Conservation (phyloP, 257 asterid genomes). For the Scutellaria baicalensis region DNA sequence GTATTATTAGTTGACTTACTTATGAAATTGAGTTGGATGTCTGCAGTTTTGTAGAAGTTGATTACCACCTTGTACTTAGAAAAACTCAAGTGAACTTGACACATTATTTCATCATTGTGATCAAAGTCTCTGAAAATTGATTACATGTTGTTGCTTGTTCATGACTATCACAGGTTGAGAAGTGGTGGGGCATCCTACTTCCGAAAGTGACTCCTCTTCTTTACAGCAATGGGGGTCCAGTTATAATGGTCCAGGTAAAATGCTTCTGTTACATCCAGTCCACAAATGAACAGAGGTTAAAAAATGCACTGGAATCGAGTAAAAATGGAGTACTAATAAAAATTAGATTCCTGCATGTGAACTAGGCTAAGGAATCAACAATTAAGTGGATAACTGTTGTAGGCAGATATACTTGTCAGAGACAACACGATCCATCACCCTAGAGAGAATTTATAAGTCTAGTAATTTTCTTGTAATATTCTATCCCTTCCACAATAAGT, state of each 20-base stretch:
- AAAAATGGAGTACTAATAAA: neutral
- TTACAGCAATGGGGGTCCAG: slow-evolving; percentile 83
- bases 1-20: neutral
- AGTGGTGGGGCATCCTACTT: slow-evolving; percentile 85
- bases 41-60: neutral
- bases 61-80: neutral
- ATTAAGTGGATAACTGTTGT: neutral
- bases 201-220: slow-evolving; percentile 72
- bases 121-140: neutral
- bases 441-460: neutral
- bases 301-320: neutral
- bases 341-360: too few relatives aligned
- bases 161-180: slow-evolving; percentile 53
- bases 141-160: neutral
- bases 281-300: neutral
- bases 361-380: neutral
- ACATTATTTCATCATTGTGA: neutral
- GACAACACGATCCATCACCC: neutral
- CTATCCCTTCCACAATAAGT: neutral
- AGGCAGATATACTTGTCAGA: neutral
- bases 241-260: slow-evolving; percentile 84
- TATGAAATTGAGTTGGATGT: neutral
- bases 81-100: neutral
- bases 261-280: neutral
- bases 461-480: neutral